A percentile compares a stretch with the other conserved stretches of the same genome.
phyloP scores from a whole-genome alignment of 495 filamentous ascomycete species.

The Neurospora sp. region DNA sequence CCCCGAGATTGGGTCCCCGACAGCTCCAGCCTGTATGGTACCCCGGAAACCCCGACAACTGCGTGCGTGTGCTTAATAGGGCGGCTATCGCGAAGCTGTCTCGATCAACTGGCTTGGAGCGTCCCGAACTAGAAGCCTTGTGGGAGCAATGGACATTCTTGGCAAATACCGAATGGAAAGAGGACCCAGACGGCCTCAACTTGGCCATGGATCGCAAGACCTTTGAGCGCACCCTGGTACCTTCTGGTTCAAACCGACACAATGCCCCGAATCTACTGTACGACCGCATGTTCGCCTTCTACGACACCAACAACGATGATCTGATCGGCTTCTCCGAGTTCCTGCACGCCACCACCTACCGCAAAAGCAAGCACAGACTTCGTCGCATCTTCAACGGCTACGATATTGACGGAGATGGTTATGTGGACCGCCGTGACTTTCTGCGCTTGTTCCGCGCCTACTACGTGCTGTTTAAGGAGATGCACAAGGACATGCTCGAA shows the following conservation, averaged over 20 bases:
- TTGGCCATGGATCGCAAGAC: slow-evolving; percentile 84
- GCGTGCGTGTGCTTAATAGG: slow-evolving; percentile 49
- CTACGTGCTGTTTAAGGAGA: slow-evolving; percentile 75
- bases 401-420: slow-evolving; percentile 86
- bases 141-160: slow-evolving; percentile 96
- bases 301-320: slow-evolving; percentile 80
- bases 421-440: slow-evolving; percentile 78
- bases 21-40: slow-evolving; percentile 79
- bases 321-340: slow-evolving; percentile 94
- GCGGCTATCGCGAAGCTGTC: slow-evolving; percentile 54
- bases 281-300: slow-evolving; percentile 93
- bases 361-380: slow-evolving; percentile 68
- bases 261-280: slow-evolving; percentile 81
- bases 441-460: slow-evolving; percentile 84
- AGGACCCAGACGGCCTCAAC: slow-evolving; percentile 65
- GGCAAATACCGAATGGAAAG: slow-evolving; percentile 74
- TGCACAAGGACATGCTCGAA: slow-evolving; percentile 75
- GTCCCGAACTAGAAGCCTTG: slow-evolving; percentile 76
- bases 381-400: slow-evolving; percentile 77
- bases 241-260: slow-evolving; percentile 63
- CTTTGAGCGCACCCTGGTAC: slow-evolving; percentile 83
- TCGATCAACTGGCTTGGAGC: slow-evolving; percentile 66
- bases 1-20: slow-evolving; percentile 35
- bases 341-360: slow-evolving; percentile 67
- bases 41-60: slow-evolving; percentile 69